phyloP scores from a whole-genome alignment of 148 eudicot species.

The Salicornia ramosissima region DNA sequence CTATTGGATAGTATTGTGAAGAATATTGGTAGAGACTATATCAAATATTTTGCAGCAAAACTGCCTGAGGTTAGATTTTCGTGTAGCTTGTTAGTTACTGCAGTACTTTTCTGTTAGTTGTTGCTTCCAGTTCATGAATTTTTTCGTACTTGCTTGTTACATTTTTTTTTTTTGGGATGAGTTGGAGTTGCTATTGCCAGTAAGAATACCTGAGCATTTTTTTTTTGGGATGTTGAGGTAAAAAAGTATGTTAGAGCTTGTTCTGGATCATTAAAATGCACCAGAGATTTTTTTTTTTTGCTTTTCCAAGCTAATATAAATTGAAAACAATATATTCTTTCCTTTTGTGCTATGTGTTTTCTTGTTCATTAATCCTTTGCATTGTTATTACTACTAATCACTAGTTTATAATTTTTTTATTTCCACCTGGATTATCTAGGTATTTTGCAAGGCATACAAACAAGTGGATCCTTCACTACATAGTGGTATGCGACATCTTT shows the following conservation, averaged over 20 bases:
- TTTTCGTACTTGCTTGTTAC: neutral
- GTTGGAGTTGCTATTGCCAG: no score
- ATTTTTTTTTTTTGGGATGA: slow-evolving; percentile 2
- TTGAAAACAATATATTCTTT: neutral
- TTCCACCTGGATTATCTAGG: slow-evolving; percentile 38
- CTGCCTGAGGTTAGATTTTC: slow-evolving; percentile 81
- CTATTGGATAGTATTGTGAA: slow-evolving; percentile 97
- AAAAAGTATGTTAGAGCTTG: neutral
- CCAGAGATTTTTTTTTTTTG: neutral
- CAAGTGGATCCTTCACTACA: slow-evolving; percentile 79
- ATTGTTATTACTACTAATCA: neutral
- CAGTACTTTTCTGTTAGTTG: neutral
- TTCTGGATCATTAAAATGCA: neutral
- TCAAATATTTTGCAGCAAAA: slow-evolving; percentile 75
- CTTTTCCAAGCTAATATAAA: neutral
- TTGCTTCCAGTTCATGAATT: neutral
- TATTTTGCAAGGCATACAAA: slow-evolving; percentile 90
- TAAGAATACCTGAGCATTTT: no score
- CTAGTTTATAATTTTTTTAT: neutral
- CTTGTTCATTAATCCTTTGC: neutral
- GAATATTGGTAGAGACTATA: slow-evolving; percentile 93
- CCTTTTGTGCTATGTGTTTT: neutral
- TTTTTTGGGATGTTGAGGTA: neutral
- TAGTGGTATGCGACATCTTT: slow-evolving; percentile 81
- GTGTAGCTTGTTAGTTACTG: neutral